phyloP scores from a whole-genome alignment of 495 filamentous ascomycete genomes.

The Ascodesmis nigricans region DNA sequence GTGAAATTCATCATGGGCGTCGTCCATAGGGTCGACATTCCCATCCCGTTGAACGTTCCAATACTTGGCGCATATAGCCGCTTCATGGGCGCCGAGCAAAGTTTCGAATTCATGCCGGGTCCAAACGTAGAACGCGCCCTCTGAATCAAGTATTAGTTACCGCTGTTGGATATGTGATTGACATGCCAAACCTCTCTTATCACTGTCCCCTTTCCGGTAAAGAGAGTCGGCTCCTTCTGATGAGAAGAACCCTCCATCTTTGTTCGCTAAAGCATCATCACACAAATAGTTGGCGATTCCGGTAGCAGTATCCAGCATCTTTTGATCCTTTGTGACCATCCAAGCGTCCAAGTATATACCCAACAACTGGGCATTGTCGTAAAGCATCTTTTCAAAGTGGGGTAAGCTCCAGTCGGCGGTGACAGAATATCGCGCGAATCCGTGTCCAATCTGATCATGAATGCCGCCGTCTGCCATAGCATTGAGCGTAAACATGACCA shows the following conservation, averaged over 20 bases:
- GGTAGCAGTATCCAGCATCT: constrained; percentile 59
- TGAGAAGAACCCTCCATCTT: constrained; percentile 60
- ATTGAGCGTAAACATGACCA: constrained; percentile 60
- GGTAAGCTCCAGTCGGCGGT: constrained; percentile 80
- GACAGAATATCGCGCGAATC: constrained; percentile 77
- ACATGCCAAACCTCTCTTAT: constrained; percentile 36
- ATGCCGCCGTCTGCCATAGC: constrained; percentile 68
- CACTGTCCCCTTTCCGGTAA: constrained; percentile 46
- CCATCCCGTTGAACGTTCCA: constrained; percentile 75
- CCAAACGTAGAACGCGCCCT: constrained; percentile 94
- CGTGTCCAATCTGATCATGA: constrained; percentile 78
- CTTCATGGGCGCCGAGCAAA: constrained; percentile 48
- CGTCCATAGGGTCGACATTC: constrained; percentile 64
- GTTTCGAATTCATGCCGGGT: constrained; percentile 67
- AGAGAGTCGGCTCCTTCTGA: constrained; percentile 87
- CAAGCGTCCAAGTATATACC: constrained; percentile 77
- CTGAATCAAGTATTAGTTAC: constrained; percentile 20
- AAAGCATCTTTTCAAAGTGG: constrained; percentile 97
- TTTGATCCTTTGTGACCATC: constrained; percentile 42
- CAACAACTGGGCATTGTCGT: constrained; percentile 78
- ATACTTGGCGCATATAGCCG: constrained; percentile 55
- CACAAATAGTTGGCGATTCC: constrained; percentile 71
- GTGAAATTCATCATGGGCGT: constrained; percentile 84
- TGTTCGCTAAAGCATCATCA: constrained; percentile 38
- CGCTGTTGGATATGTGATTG: neutral